Percentiles rank a stretch among this genome's conserved stretches.
Conservation (phyloP, 495 filamentous ascomycete species). For the Lasiosphaeria ovina region DNA sequence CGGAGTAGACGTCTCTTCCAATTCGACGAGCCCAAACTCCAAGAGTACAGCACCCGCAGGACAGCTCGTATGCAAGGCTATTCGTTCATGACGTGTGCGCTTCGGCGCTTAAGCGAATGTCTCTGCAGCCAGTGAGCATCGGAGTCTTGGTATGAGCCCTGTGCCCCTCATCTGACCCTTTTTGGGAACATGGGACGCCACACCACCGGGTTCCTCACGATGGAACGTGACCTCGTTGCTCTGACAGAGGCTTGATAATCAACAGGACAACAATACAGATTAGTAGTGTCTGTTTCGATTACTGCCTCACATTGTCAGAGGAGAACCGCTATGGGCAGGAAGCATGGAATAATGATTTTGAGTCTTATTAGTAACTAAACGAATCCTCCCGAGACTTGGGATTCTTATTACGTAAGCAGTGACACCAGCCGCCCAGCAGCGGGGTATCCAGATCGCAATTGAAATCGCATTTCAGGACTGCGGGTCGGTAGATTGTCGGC, state of each 20-base stretch:
- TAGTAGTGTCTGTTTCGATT: background rate
- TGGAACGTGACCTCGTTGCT: conserved; percentile 14
- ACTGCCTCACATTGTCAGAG: no score
- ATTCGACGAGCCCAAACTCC: no score
- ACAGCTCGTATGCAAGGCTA: background rate
- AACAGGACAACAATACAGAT: background rate
- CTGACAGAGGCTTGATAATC: conserved; percentile 1
- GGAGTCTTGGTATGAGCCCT: conserved; percentile 4
- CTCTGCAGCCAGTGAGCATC: conserved; percentile 9
- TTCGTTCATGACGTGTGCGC: conserved; percentile 19
- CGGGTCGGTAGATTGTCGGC: background rate
- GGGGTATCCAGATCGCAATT: no score
- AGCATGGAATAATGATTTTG: no score
- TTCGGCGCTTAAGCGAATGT: conserved; percentile 18
- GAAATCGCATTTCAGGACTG: background rate
- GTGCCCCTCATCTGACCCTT: conserved; percentile 9
- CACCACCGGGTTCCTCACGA: background rate
- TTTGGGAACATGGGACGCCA: conserved; percentile 1
- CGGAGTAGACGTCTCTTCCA: no score
- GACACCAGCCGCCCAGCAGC: no score
- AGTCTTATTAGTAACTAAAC: no score
- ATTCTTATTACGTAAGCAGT: no score
- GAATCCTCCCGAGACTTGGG: no score
- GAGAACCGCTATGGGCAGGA: no score
- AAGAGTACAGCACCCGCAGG: no score